Conservation (phyloP, 257 asterid genomes). For the Scutellaria baicalensis region DNA sequence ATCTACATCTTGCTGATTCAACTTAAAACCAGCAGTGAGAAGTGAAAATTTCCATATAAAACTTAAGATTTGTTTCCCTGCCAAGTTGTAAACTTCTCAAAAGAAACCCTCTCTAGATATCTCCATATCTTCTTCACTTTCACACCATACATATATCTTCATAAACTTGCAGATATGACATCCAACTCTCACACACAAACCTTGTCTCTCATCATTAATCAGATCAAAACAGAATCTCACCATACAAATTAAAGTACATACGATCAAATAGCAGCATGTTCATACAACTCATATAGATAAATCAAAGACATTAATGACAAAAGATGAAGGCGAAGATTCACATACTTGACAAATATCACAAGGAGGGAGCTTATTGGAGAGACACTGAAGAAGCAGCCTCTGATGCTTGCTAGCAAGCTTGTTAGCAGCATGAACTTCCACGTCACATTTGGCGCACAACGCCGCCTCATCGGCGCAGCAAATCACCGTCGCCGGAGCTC, state of each 20-base stretch:
- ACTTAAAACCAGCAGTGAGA: not conserved
- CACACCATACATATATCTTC: too few species aligned
- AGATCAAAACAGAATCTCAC: not conserved
- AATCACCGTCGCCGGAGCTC: constrained; percentile 85
- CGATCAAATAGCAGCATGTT: not conserved
- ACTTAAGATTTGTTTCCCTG: not conserved
- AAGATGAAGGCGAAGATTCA: not conserved
- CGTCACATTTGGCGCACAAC: constrained; percentile 72
- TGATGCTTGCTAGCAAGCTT: constrained; percentile 96
- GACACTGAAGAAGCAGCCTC: constrained; percentile 77
- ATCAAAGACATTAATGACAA: not conserved
- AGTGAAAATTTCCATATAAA: not conserved
- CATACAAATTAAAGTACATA: not conserved
- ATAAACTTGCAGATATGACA: too few species aligned
- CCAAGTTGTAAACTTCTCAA: too few species aligned
- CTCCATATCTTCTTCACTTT: too few species aligned
- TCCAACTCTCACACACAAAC: too few species aligned
- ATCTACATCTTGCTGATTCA: not conserved
- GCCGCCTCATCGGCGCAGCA: constrained; percentile 99
- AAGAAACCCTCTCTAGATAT: too few species aligned
- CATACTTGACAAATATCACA: constrained; percentile 95
- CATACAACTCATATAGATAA: not conserved
- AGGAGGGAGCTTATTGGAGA: constrained; percentile 78
- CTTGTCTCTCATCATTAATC: not conserved
- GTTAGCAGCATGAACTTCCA: constrained; percentile 90